Evolutionary conservation across 1,284 basidiomycete species (phyloP).

Genomic region (Rhizopogon parksii): DNA sequence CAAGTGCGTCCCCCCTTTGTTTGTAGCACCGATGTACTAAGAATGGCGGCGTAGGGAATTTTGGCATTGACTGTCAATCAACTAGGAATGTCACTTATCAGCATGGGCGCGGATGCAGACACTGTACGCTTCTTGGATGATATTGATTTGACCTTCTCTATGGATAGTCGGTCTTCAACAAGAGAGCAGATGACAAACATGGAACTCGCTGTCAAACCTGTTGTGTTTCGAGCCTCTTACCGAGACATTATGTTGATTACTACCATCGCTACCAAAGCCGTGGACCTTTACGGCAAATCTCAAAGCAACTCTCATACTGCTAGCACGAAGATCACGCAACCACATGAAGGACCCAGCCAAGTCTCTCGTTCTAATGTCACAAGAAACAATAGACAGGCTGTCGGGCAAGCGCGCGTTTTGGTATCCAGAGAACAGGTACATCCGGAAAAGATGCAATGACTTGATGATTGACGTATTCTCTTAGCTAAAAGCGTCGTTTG

Average conservation of each 20-base stretch:
- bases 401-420: conserved; percentile 56
- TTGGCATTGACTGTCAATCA: conserved; percentile 77
- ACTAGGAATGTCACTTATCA: conserved; percentile 91
- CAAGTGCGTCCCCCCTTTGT: conserved; percentile 48
- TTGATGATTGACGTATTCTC: conserved; percentile 2
- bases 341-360: conserved; percentile 3
- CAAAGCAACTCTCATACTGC: conserved; percentile 18
- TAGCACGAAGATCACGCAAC: not conserved
- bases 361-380: conserved; percentile 9
- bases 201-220: conserved; percentile 75
- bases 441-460: not conserved
- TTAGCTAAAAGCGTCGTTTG: conserved; percentile 76
- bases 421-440: conserved; percentile 76
- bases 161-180: conserved; percentile 76
- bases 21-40: conserved; percentile 10
- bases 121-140: conserved; percentile 92
- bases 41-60: conserved; percentile 50
- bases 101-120: conserved; percentile 83
- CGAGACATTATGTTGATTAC: conserved; percentile 89
- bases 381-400: conserved; percentile 24
- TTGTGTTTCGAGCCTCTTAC: conserved; percentile 90
- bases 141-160: conserved; percentile 80
- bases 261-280: conserved; percentile 84
- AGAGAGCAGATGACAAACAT: conserved; percentile 79
- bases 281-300: conserved; percentile 45